Base-by-base conservation (phyloP, 345 rosid genomes). In the Eucalyptus cloeziana region DNA sequence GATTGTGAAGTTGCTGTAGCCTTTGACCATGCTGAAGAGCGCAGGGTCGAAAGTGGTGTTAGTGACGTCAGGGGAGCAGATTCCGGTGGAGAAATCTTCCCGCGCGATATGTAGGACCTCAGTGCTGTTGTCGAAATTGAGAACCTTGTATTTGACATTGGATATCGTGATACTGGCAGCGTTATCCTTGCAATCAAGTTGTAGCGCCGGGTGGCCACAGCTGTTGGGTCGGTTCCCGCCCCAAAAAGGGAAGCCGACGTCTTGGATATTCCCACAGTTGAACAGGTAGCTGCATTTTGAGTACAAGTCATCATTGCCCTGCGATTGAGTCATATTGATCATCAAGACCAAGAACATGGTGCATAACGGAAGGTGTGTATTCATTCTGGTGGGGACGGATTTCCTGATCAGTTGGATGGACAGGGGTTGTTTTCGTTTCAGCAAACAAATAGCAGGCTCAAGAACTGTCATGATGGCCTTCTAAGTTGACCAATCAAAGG, bases 161-260 rank as follows among this genome's bases (percentile, higher is more conserved):
- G 19, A 51, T 58, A 90, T 52, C 21, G n/a, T 80, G 69, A 92
- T 90, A 49, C 27, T 52, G 13, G 92, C 86, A 21, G 43, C 27
- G 51, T 71, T 45, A 40, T 24, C 40, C 25, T 49, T 76, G 89
- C 94, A 93, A 15, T 24, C 21, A 44, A 92, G 91, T 87, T 88
- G 44, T 24, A 91, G 88, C 37, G 54, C 90, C 2, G 93, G 90
- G 85, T 54, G 51, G 87, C 94, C 93, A 25, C 94, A 93, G 22
- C 7, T 51, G 24, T 40, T 30, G 33, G 88, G 30, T 37, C 92
- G 90, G 27, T 86, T 85, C 16, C 51, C 87, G 7, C 93, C 93
- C 91, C 91, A 90, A 90, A 93, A 91, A 31, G 94, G 93, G 85
- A 90, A 93, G 43, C 81, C 37, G 25, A 92, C 85, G 51, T n/a